Evolutionary conservation across 306 rosid species (phyloP).

Genomic region (Gillenia trifoliata): DNA sequence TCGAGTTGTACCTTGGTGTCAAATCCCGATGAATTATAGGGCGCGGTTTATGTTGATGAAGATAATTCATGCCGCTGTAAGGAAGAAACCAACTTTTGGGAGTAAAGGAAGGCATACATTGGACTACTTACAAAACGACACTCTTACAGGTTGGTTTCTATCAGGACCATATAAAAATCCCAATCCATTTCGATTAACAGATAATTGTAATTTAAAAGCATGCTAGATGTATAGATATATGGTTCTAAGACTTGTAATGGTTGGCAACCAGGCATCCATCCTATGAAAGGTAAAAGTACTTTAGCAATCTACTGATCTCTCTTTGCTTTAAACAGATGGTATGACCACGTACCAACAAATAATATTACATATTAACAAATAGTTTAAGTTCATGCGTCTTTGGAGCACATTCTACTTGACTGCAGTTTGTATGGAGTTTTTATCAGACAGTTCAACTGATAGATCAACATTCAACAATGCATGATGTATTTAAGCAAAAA

Average conservation of each 20-base stretch:
- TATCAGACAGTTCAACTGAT: not conserved
- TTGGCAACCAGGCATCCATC: not conserved
- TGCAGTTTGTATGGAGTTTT: not conserved
- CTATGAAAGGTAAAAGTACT: not conserved
- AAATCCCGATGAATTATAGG: too few species aligned
- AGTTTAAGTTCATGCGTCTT: not conserved
- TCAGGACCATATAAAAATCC: not conserved
- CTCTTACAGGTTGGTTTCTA: not conserved
- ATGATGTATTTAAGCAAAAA: not conserved
- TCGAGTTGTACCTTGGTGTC: too few species aligned
- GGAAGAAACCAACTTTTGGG: not conserved
- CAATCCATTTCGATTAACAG: not conserved
- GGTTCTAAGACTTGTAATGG: not conserved
- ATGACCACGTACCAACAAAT: not conserved
- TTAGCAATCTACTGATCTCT: not conserved
- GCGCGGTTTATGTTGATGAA: too few species aligned
- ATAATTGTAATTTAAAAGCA: too few species aligned
- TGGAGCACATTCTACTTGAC: not conserved
- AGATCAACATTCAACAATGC: not conserved
- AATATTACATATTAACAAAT: not conserved
- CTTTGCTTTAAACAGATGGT: not conserved
- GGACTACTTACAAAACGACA: not conserved
- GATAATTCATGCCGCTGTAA: too few species aligned
- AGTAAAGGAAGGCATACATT: not conserved
- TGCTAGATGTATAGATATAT: too few species aligned